These are phyloP conservation scores for Boeremia exigua DNA, from an alignment of 2,329 filamentous ascomycete species.

Conservation along the genomic window DNA sequence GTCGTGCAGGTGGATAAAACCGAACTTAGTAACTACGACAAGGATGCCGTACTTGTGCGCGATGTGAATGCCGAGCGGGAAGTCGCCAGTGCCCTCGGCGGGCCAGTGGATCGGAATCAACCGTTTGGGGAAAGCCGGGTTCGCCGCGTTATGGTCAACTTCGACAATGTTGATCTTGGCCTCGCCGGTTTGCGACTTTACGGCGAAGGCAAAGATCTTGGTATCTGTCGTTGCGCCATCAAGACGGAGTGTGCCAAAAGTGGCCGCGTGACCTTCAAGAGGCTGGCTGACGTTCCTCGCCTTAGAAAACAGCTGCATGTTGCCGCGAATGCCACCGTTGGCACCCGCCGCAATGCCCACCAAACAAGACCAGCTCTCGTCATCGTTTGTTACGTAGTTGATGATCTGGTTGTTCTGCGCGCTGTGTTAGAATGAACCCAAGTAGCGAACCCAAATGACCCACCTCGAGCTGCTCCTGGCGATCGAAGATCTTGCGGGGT, in stretches of 20 bases:
- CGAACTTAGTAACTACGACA: slow-evolving; percentile 98
- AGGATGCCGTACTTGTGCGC: slow-evolving; percentile 96
- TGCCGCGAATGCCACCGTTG: slow-evolving; percentile 89
- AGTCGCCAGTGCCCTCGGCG: slow-evolving; percentile 92
- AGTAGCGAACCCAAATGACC: slow-evolving; percentile 37
- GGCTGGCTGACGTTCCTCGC: slow-evolving; percentile 96
- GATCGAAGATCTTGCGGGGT: slow-evolving; percentile 86
- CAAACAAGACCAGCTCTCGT: slow-evolving; percentile 98
- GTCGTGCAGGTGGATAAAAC: slow-evolving; percentile 98
- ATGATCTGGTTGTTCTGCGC: slow-evolving; percentile 93
- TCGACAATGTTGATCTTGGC: slow-evolving; percentile 98
- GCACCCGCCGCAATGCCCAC: slow-evolving; percentile 95
- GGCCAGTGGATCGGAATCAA: slow-evolving; percentile 98
- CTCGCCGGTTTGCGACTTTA: slow-evolving; percentile 78
- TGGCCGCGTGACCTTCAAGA: slow-evolving; percentile 95
- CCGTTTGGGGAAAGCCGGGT: slow-evolving; percentile 92
- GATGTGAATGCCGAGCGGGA: slow-evolving; percentile 96
- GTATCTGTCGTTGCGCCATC: slow-evolving; percentile 90
- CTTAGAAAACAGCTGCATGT: slow-evolving; percentile 96
- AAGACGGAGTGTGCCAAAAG: slow-evolving; percentile 86
- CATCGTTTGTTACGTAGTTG: slow-evolving; percentile 95
- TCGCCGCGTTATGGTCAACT: slow-evolving; percentile 89
- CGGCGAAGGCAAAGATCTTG: slow-evolving; percentile 95
- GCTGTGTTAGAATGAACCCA: slow-evolving; percentile 10
- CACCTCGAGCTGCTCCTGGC: slow-evolving; percentile 87